phyloP scores from a whole-genome alignment of 2,329 filamentous ascomycete genomes.

The Rhynchosporium graminicola region DNA sequence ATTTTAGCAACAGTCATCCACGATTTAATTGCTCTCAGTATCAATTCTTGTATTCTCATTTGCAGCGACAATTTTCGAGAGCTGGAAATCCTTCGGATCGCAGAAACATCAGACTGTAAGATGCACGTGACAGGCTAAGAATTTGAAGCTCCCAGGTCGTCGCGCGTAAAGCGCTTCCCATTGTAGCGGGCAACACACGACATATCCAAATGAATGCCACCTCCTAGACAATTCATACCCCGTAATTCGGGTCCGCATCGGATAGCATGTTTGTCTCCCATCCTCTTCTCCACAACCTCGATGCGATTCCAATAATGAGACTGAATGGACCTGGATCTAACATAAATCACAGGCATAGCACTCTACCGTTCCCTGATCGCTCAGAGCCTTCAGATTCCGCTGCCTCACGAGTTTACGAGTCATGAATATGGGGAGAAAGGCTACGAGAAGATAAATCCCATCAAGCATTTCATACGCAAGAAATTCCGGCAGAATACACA shows the following conservation, averaged over 20 bases:
- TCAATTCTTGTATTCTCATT: no score
- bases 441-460: conserved; percentile 42
- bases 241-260: conserved; percentile 52
- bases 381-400: conserved; percentile 53
- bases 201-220: conserved; percentile 46
- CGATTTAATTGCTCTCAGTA: not conserved
- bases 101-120: not conserved
- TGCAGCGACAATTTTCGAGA: not conserved
- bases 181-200: not conserved
- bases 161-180: not conserved
- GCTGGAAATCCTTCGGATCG: not conserved
- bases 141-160: not conserved
- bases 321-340: not conserved
- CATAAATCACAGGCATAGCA: conserved; percentile 56
- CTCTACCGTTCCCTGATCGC: conserved; percentile 71
- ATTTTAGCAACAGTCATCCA: no score
- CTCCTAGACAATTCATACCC: conserved; percentile 46
- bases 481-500: conserved; percentile 62
- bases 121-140: conserved; percentile 1
- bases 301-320: not conserved
- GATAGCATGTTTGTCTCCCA: conserved; percentile 47
- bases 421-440: not conserved
- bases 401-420: conserved; percentile 49
- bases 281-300: not conserved
- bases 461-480: conserved; percentile 60